phyloP scores from a whole-genome alignment of 257 asterid genomes.

The Hygrophila difformis region DNA sequence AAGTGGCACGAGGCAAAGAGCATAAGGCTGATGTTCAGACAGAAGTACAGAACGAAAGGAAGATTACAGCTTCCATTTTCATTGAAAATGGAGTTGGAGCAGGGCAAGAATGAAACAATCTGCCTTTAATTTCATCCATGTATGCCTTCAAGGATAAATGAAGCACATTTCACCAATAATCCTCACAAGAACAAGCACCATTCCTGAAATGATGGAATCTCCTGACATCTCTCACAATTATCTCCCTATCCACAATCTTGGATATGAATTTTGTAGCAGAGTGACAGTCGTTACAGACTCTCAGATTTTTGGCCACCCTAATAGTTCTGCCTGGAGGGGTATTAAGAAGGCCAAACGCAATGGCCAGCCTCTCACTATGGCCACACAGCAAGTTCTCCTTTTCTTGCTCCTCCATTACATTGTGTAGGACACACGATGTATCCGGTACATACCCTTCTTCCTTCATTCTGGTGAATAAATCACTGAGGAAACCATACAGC shows the following conservation, averaged over 20 bases:
- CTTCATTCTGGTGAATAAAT: slow-evolving; percentile 48
- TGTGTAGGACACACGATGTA: slow-evolving; percentile 81
- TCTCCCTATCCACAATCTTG: slow-evolving; percentile 50
- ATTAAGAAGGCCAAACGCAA: slow-evolving; percentile 76
- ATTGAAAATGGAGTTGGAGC: too few relatives aligned
- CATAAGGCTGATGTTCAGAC: too few relatives aligned
- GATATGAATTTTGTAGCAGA: slow-evolving; percentile 73
- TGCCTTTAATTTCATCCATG: too few relatives aligned
- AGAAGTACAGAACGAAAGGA: too few relatives aligned
- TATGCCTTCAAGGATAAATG: too few relatives aligned
- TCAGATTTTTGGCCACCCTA: slow-evolving; percentile 73
- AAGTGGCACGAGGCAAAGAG: too few relatives aligned
- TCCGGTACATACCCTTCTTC: slow-evolving; percentile 72
- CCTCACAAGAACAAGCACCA: slow-evolving; percentile 84
- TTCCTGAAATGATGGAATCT: slow-evolving; percentile 81
- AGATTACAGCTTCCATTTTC: too few relatives aligned
- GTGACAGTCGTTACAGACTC: slow-evolving; percentile 89
- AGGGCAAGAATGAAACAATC: too few relatives aligned
- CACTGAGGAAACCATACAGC: slow-evolving; percentile 38
- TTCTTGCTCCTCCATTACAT: slow-evolving; percentile 64
- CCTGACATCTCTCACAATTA: slow-evolving; percentile 78
- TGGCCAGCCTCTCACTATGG: slow-evolving; percentile 82
- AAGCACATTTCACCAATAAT: slow-evolving; percentile 71
- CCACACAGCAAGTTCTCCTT: slow-evolving; percentile 74
- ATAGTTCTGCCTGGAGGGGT: slow-evolving; percentile 55